phyloP scores from a whole-genome alignment of 129 eudicot species.

The Chrysanthemum seticuspe region DNA sequence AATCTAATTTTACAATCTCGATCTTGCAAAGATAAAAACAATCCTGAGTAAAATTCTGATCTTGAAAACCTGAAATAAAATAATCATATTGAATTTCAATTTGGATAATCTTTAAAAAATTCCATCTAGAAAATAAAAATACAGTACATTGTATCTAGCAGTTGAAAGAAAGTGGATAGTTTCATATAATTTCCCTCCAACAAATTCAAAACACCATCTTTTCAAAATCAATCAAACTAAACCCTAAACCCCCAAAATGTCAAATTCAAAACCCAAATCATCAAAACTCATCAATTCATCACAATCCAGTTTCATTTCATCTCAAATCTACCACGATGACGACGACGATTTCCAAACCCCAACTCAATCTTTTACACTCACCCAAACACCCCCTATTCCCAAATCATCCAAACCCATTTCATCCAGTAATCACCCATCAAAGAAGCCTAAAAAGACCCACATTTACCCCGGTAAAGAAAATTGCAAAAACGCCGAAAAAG shows the following conservation, averaged over 20 bases:
- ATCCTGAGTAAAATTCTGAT: no score
- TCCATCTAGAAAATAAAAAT: no score
- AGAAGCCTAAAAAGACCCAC: slow-evolving; percentile 42
- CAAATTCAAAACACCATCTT: no score
- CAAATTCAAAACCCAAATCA: slow-evolving; percentile 22
- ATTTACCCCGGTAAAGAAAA: slow-evolving; percentile 48
- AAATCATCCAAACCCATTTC: slow-evolving; percentile 28
- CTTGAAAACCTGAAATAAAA: no score
- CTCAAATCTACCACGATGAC: slow-evolving; percentile 30
- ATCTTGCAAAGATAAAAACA: no score
- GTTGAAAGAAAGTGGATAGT: no score
- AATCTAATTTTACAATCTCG: no score
- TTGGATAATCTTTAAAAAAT: no score
- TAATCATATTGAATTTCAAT: no score
- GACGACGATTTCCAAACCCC: slow-evolving; percentile 69
- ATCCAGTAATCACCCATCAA: slow-evolving; percentile 34
- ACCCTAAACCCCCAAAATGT: neutral
- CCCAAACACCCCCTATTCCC: slow-evolving; percentile 28
- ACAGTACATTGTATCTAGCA: no score
- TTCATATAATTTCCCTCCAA: no score
- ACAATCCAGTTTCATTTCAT: slow-evolving; percentile 20
- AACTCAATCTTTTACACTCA: slow-evolving; percentile 29
- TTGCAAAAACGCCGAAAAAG: neutral
- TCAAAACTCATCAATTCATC: slow-evolving; percentile 23
- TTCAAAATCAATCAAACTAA: no score